Evolutionary conservation across 805 yeast species (phyloP).

Genomic region (Yarrowia sp.): DNA sequence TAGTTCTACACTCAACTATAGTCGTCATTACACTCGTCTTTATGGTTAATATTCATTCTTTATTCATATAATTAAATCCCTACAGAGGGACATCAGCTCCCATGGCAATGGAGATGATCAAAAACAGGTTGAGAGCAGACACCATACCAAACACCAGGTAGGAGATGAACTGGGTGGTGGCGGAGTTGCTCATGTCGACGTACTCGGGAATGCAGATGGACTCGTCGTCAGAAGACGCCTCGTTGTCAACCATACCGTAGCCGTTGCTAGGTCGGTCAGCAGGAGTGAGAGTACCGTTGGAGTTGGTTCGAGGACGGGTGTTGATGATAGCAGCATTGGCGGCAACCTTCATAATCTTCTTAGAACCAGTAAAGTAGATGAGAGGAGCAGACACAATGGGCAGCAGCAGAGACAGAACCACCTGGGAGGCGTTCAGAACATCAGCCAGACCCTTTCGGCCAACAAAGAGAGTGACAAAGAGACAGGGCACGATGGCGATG

Average conservation of each 20-base stretch:
- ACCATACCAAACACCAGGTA: slow-evolving; percentile 72
- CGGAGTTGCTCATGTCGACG: slow-evolving; percentile 76
- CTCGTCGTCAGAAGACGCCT: slow-evolving; percentile 34
- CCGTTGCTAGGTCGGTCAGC: slow-evolving; percentile 21
- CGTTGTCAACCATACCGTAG: slow-evolving; percentile 31
- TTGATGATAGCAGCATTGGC: slow-evolving; percentile 28
- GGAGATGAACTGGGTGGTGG: slow-evolving; percentile 60
- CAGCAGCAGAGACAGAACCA: slow-evolving; percentile 75
- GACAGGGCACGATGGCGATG: slow-evolving; percentile 86
- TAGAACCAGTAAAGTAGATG: slow-evolving; percentile 77
- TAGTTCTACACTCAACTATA: background rate
- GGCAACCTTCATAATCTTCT: slow-evolving; percentile 63
- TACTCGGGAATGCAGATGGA: slow-evolving; percentile 48
- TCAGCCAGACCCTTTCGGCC: slow-evolving; percentile 81
- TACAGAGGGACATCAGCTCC: slow-evolving; percentile 62
- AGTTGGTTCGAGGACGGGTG: slow-evolving; percentile 25
- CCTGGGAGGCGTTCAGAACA: slow-evolving; percentile 82
- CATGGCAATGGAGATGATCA: slow-evolving; percentile 59
- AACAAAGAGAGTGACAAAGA: slow-evolving; percentile 69
- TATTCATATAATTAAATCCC: slow-evolving; percentile 12
- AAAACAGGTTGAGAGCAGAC: slow-evolving; percentile 72
- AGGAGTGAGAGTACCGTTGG: slow-evolving; percentile 33
- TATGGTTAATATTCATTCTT: background rate
- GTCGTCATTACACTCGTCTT: background rate
- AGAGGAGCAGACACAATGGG: slow-evolving; percentile 91